Percentiles rank a stretch among this genome's conserved stretches.
Conservation (phyloP, 352 stramenopile genomes). For the Saprolegnia parasitica region DNA sequence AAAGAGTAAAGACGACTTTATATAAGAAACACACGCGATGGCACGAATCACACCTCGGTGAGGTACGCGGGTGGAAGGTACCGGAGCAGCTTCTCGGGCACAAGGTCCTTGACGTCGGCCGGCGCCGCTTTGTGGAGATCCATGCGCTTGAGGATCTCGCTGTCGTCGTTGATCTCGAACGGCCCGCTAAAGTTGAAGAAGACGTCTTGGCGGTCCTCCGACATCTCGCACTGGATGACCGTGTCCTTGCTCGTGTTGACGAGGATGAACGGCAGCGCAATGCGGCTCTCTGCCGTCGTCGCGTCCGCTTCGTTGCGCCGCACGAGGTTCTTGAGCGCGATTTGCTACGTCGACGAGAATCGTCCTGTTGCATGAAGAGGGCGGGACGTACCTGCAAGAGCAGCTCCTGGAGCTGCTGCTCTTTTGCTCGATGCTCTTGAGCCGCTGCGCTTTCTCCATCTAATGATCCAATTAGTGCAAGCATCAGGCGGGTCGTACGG, state of each 20-base stretch:
- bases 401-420: conserved; percentile 89
- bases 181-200: conserved; percentile 96
- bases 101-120: conserved; percentile 61
- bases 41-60: background rate
- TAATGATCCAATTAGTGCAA: conserved; percentile 25
- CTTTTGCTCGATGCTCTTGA: conserved; percentile 81
- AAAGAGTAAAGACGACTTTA: too few species aligned
- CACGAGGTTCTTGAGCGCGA: conserved; percentile 92
- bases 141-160: conserved; percentile 93
- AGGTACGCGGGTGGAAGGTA: conserved; percentile 69
- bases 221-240: conserved; percentile 97
- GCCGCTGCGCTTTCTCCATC: conserved; percentile 66
- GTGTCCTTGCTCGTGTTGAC: conserved; percentile 93
- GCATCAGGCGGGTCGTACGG: conserved; percentile 39
- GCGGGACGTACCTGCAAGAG: conserved; percentile 62
- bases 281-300: conserved; percentile 1
- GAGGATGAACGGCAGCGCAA: conserved; percentile 81
- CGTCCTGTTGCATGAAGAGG: background rate
- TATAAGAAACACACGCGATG: background rate
- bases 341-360: conserved; percentile 50
- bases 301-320: conserved; percentile 66
- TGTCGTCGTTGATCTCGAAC: conserved; percentile 98
- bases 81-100: conserved; percentile 68
- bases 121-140: conserved; percentile 79
- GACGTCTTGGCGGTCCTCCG: conserved; percentile 90